Evolutionary conservation across 129 eudicot species (phyloP), one percentile per base, ranked within the genome.

Genomic region (Logfia minima): DNA sequence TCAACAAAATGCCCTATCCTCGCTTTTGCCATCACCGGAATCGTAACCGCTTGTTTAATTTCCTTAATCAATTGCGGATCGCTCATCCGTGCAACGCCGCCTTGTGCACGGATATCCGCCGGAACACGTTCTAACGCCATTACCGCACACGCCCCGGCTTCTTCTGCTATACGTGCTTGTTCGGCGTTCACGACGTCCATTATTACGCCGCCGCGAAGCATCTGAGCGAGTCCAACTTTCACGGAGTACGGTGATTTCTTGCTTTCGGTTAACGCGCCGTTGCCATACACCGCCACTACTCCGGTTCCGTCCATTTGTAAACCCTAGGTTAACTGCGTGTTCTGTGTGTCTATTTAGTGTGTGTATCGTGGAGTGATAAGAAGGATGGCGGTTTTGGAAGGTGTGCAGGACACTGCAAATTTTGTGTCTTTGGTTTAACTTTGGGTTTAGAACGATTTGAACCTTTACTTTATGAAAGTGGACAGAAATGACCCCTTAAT

Each of bases 101-200:
- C 89, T 45, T 82, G 84, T 1, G 89, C 80, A 4, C 84, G 76
- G 70, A 85, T 85, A 32, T 85, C 88, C 0, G 88, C 88, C 0
- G 88, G 88, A 10, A 85, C 88, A 0, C 88, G 88, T 55, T 85
- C 89, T 5, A 82, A 68, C 5, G 86, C 89, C 86, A 85, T 85
- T 55, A 85, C 89, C 11, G 84, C 84, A 68, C 86, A 85, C 2
- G 86, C 89, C 26, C 89, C 89, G 22, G 89, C 89, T 52, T 82
- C 86, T 67, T 85, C 89, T 0, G 89, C 89, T 3, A 85, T 76
- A 2, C 86, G 79, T 2, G 89, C 89, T 61, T 85, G 86, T 5
- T 85, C 89, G 22, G 86, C 84, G 84, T 79, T 85, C 3, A 83
- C 84, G 17, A 85, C 89, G 82, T 85, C 86, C 86, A 85, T 83